These are phyloP conservation scores for Rhodomyrtus psidioides DNA, from an alignment of 441 rosid genomes.

Conservation along the genomic window DNA sequence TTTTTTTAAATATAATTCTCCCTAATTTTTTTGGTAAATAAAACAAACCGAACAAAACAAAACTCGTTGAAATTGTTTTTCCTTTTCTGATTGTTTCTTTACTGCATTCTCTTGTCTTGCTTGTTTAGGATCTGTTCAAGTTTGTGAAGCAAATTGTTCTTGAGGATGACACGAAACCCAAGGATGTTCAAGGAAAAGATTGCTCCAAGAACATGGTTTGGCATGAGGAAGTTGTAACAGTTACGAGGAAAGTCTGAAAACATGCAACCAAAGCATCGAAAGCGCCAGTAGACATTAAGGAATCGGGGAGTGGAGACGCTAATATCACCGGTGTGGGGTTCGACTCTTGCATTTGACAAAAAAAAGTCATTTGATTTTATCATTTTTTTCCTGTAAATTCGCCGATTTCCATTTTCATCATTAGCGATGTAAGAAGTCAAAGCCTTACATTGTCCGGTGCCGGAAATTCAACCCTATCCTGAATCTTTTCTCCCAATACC, in stretches of 20 bases:
- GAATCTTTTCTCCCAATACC: neutral
- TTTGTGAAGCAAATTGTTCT: neutral
- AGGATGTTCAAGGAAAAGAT: neutral
- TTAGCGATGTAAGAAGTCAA: no score
- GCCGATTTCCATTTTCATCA: no score
- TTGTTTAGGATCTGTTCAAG: neutral
- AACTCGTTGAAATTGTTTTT: neutral
- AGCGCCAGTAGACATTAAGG: no score
- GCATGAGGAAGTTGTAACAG: neutral
- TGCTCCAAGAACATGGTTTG: neutral
- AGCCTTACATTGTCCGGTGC: no score
- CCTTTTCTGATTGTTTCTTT: neutral
- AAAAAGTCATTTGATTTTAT: no score
- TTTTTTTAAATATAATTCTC: no score
- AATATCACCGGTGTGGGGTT: no score
- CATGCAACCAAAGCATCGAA: neutral
- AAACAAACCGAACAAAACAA: neutral
- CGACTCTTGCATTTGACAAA: no score
- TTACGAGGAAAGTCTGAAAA: neutral
- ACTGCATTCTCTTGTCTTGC: neutral
- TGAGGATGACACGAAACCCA: neutral
- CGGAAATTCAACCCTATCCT: neutral
- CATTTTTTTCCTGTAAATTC: no score
- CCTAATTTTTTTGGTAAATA: neutral
- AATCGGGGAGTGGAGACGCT: no score